Base-by-base conservation (phyloP, 208 protist genomes). In the Entamoeba dispar region DNA sequence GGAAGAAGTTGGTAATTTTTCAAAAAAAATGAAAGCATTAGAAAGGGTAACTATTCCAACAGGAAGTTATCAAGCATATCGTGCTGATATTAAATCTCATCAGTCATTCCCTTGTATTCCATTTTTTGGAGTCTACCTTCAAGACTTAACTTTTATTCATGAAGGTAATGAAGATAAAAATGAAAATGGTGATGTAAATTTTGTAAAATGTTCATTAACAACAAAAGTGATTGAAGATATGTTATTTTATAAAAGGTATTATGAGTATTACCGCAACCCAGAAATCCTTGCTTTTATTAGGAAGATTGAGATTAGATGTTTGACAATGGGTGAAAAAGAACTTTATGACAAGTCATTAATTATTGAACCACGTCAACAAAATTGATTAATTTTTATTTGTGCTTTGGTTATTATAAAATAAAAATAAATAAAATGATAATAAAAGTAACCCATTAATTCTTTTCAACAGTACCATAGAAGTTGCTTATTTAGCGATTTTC, bases 71-170 rank as follows among this genome's bases (percentile, higher is more conserved):
- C 86, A 47, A 2, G 86, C 34, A 22, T 91, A 91, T 5, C 8
- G 86, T 17, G 27, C 38, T n/a, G 27, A 47, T 22, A 49, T 91
- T 15, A 49, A 49, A 49, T 14, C 38, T 12, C 38, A 31, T 91
- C 38, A 49, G 4, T 47, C 19, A 15, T 91, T 91, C 38, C 86
- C 86, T 91, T 91, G 38, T 50, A 27, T 86, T 49, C 92, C 92
- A 15, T 93, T n/a, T 10, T 31, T 93, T 12, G 50, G 52, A 49
- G 38, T 86, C 49, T 93, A 52, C n/a, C 61, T 93, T 19, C 19
- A 38, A 31, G 92, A 93, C 14, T 50, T 93, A 8, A 93, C 92
- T n/a, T 93, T 93, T 50, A 93, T 93, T 50, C 38, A 90, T 17
- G 92, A 93, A 77, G 92, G 92, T 47, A 93, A 93, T 86, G 27